Base-by-base conservation (phyloP, 768 basidiomycete genomes). In the Pleurotus tuber-regium region DNA sequence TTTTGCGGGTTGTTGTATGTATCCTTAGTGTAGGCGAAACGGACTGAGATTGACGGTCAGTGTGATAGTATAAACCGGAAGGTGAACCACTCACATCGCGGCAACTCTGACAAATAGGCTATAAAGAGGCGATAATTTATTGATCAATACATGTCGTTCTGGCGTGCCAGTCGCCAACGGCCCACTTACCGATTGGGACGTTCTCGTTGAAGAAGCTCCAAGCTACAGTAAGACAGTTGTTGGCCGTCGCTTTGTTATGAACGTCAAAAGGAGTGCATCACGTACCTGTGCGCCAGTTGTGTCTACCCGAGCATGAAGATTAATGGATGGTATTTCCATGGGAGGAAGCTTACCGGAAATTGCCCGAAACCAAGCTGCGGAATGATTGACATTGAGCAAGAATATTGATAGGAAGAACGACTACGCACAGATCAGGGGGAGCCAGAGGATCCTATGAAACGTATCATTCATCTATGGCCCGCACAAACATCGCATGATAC, bases 1-100 rank as follows among this genome's bases (percentile, higher is more conserved):
- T 75, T 79, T 49, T 82, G 78, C 0, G 82, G 83, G 59, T 83
- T 76, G 63, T 81, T 84, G 69, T 82, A 84, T 3, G 82, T 85
- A 21, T 81, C 79, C 40, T 63, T 65, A 1, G 83, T 84, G 61
- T 84, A 84, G 9, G 79, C 69, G 66, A 84, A 84, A 28, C 80
- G 79, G 59, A 77, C 80, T 82, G 60, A 8, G 42, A 28, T 12
- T n/a, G 36, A 43, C 11, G 19, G 38, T 36, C 16, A 31, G 16
- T 28, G 10, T 38, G 8, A 7, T 10, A 23, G 28, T 14, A 7
- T 41, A 50, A 50, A 19, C 33, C 47, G 24, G 33, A 21, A 28
- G 25, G 33, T 26, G 18, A 11, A 18, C 29, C 2, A 60, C 66
- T 53, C 50, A 70, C 71, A 54, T 41, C 61, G 54, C 14, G 73